Base-by-base conservation (phyloP, 305 asterid genomes). In the Fraxinus platypoda region DNA sequence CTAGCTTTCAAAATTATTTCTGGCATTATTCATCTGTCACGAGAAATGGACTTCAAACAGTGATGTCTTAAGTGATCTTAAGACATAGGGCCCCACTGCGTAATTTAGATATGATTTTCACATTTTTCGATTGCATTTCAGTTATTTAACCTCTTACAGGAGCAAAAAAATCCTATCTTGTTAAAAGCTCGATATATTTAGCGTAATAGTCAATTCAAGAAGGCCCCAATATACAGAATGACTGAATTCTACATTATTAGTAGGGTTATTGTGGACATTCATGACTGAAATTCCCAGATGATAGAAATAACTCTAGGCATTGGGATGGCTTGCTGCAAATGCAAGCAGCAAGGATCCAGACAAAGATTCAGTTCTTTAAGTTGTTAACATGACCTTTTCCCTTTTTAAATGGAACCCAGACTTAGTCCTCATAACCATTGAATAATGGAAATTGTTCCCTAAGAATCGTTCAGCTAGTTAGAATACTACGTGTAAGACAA, bases 241-340 rank as follows among this genome's bases (percentile, higher is more conserved):
- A 66, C 68, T 59, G 80, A 34, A 46, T 35, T 38, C 23, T 26
- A 75, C 72, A 6, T 78, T 37, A 75, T 76, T 30, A 66, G 78
- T 49, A 15, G 62, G 74, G 38, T 41, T 35, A 72, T 83, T 66
- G 74, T 81, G 33, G 78, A 72, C 70, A 81, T 80, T 57, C 43
- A 78, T 80, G 52, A 12, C 73, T 26, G 35, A 66, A 66, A 66
- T 26, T 23, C 0, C 34, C 34, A 26, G 70, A 66, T 66, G 73
- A 66, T 28, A 23, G 35, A 26, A 26, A 64, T 25, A 64, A 33
- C 72, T 52, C 33, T 23, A 25, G 8, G 73, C 73, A 3, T 26
- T 26, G n/a, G 35, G 73, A 25, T 66, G 73, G 30, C 8, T 12
- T 66, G 73, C 73, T 66, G 73, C 73, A 66, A 66, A 11, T 26